Percentiles rank a stretch among this genome's conserved stretches.
phyloP scores from a whole-genome alignment of 2,329 filamentous ascomycete genomes.

The Claviceps monticola region DNA sequence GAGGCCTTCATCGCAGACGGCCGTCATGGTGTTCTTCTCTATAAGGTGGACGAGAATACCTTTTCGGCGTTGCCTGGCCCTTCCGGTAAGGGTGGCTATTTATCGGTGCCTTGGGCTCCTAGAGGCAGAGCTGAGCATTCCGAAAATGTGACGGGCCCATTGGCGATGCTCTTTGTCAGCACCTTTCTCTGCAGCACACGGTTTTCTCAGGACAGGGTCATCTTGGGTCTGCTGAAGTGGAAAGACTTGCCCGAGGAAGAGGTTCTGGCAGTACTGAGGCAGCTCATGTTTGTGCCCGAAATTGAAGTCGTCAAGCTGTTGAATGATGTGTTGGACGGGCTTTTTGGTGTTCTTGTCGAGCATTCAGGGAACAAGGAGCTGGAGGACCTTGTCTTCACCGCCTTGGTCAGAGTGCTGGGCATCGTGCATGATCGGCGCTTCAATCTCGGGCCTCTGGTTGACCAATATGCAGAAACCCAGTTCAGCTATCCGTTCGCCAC shows the following conservation, averaged over 20 bases:
- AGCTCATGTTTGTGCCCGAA: slow-evolving; percentile 85
- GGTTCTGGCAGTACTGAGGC: slow-evolving; percentile 59
- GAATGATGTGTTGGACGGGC: slow-evolving; percentile 73
- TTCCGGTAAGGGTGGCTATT: slow-evolving; percentile 69
- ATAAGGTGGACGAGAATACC: slow-evolving; percentile 85
- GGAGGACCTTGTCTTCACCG: slow-evolving; percentile 84
- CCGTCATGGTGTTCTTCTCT: slow-evolving; percentile 64
- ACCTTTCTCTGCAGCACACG: slow-evolving; percentile 90
- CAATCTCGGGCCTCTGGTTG: slow-evolving; percentile 79
- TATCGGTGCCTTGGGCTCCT: slow-evolving; percentile 68
- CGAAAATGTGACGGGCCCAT: slow-evolving; percentile 63
- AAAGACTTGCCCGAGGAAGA: slow-evolving; percentile 59
- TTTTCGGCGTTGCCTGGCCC: slow-evolving; percentile 48
- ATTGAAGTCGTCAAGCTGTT: slow-evolving; percentile 95
- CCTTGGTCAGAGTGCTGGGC: slow-evolving; percentile 75
- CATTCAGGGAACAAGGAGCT: slow-evolving; percentile 84
- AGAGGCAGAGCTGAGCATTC: slow-evolving; percentile 51
- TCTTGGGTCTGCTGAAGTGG: slow-evolving; percentile 79
- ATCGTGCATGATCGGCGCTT: slow-evolving; percentile 93
- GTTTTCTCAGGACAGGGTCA: slow-evolving; percentile 81
- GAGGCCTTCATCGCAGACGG: slow-evolving; percentile 85
- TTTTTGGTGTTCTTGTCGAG: slow-evolving; percentile 85
- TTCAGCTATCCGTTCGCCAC: slow-evolving; percentile 93
- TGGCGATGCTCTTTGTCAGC: slow-evolving; percentile 65
- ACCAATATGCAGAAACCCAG: slow-evolving; percentile 74